Evolutionary conservation across 2,329 filamentous ascomycete genomes (phyloP).

Genomic region (Arthrobotrys sphaeroides): DNA sequence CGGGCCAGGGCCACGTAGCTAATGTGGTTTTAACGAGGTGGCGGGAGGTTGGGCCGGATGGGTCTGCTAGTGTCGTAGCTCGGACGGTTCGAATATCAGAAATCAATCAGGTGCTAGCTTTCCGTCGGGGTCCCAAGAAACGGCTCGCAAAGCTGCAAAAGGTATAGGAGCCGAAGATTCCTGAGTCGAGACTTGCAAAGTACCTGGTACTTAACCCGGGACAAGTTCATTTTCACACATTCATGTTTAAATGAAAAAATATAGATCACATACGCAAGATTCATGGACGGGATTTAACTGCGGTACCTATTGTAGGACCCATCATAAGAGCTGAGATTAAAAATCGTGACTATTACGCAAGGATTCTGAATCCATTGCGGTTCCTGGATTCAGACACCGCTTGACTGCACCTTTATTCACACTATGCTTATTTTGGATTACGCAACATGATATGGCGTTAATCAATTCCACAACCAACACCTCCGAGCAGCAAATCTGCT

Average conservation of each 20-base stretch:
- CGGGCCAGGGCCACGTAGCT: neutral
- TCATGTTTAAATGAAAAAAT: too few relatives aligned
- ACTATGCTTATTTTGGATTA: neutral
- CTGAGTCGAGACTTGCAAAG: neutral
- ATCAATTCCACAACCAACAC: conserved; percentile 3
- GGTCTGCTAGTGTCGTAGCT: conserved; percentile 11
- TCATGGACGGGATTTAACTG: neutral
- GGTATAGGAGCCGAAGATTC: conserved; percentile 6
- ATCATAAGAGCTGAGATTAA: neutral
- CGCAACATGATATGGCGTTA: neutral
- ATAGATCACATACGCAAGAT: neutral
- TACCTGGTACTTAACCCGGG: neutral
- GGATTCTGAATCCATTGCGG: neutral
- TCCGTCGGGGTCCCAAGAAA: neutral
- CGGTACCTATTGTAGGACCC: neutral
- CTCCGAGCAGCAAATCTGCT: neutral
- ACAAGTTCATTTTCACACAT: too few relatives aligned
- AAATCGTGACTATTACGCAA: conserved; percentile 32
- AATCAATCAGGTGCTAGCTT: neutral
- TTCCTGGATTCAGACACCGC: conserved; percentile 39
- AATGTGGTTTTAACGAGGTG: neutral
- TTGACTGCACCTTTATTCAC: neutral
- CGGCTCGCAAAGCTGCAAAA: conserved; percentile 20
- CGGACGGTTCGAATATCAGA: neutral
- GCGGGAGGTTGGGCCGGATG: conserved; percentile 23